Evolutionary conservation across 306 rosid genomes (phyloP).

Genomic region (Quercus cerris): DNA sequence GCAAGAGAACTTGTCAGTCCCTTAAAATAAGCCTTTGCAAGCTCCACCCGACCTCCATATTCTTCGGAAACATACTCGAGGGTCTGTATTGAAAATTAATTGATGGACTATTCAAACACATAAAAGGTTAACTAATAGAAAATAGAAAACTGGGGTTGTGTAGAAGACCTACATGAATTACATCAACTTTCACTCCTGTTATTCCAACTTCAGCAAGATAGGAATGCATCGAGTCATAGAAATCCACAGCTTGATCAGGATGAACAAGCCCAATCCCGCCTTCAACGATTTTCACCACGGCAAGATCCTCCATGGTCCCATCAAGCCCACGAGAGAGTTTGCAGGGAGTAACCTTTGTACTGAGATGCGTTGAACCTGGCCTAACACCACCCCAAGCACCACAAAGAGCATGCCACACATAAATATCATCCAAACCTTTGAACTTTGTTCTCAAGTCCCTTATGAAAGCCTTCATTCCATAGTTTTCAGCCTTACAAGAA

Average conservation of each 20-base stretch:
- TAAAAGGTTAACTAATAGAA: neutral
- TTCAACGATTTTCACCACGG: constrained; percentile 58
- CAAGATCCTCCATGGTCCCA: constrained; percentile 74
- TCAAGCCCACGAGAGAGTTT: constrained; percentile 70
- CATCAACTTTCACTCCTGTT: constrained; percentile 86
- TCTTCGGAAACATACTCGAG: constrained; percentile 70
- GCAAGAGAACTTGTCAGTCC: constrained; percentile 57
- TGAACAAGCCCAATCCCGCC: constrained; percentile 82
- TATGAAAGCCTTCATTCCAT: constrained; percentile 75
- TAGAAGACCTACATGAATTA: constrained; percentile 58
- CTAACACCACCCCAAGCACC: constrained; percentile 97
- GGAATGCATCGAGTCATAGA: constrained; percentile 84
- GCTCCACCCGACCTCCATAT: constrained; percentile 81
- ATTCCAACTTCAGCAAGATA: constrained; percentile 64
- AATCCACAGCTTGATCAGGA: constrained; percentile 63
- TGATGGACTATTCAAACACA: neutral
- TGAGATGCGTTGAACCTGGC: constrained; percentile 63
- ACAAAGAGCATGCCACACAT: constrained; percentile 83
- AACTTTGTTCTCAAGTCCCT: constrained; percentile 64
- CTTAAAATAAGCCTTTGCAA: constrained; percentile 70
- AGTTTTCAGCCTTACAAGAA: constrained; percentile 12
- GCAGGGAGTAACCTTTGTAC: constrained; percentile 51
- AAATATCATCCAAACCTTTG: constrained; percentile 73
- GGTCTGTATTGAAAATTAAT: constrained; percentile 22
- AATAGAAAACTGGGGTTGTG: neutral